A percentile compares a stretch with the other conserved stretches of the same genome.
These are phyloP conservation scores for Platismatia glauca DNA, from an alignment of 495 filamentous ascomycete species.

Conservation along the genomic window DNA sequence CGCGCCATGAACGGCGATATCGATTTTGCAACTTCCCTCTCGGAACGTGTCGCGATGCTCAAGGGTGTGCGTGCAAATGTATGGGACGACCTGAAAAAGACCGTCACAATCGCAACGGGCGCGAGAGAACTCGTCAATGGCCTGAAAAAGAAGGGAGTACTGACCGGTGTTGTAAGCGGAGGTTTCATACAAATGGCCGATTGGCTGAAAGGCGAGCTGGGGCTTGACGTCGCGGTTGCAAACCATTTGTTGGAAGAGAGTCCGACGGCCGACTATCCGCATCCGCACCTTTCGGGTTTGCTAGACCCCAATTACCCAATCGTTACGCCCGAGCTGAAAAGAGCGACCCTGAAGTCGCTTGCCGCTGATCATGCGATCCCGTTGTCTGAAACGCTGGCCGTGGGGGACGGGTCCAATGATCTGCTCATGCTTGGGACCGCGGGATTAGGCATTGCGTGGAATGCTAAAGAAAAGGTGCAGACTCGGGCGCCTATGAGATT, in stretches of 20 bases:
- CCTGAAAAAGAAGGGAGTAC: conserved; percentile 67
- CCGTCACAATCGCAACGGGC: conserved; percentile 72
- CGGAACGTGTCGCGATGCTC: conserved; percentile 67
- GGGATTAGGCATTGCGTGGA: conserved; percentile 85
- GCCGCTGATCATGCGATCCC: conserved; percentile 62
- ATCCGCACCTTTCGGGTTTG: conserved; percentile 61
- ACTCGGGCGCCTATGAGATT: conserved; percentile 70
- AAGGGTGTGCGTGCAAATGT: conserved; percentile 71
- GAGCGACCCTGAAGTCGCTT: conserved; percentile 64
- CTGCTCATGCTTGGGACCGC: conserved; percentile 84
- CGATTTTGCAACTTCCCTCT: conserved; percentile 79
- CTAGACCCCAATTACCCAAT: conserved; percentile 59
- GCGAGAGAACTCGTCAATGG: conserved; percentile 62
- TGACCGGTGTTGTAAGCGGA: conserved; percentile 82
- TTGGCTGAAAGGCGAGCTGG: conserved; percentile 72
- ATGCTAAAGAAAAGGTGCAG: conserved; percentile 89
- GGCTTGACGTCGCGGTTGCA: conserved; percentile 77
- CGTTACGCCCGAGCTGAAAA: conserved; percentile 74
- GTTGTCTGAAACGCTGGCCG: conserved; percentile 68
- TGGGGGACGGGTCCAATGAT: conserved; percentile 95
- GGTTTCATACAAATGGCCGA: conserved; percentile 83
- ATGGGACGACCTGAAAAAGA: conserved; percentile 64
- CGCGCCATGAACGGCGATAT: conserved; percentile 94
- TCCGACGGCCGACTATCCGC: conserved; percentile 5
- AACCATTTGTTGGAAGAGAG: conserved; percentile 46